Conservation (phyloP, 2,329 filamentous ascomycete genomes). For the Phaeosphaeria sp. region DNA sequence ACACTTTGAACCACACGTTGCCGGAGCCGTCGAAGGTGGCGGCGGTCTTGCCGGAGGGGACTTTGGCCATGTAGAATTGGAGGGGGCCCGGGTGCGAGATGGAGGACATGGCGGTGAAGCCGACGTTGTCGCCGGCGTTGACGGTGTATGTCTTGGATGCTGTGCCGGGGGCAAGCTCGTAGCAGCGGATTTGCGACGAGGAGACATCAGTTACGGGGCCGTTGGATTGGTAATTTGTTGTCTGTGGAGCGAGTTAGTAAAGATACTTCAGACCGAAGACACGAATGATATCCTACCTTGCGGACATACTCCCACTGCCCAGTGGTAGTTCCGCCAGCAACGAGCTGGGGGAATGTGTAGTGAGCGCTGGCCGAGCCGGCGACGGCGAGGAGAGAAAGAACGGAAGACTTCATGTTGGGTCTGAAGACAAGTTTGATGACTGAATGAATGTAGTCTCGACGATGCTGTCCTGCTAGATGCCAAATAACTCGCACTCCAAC, state of each 20-base stretch:
- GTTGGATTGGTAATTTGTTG: conserved; percentile 36
- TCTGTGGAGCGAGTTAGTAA: not conserved
- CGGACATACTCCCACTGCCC: conserved; percentile 45
- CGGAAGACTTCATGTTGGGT: conserved; percentile 38
- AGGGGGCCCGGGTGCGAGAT: conserved; percentile 45
- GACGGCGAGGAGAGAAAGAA: conserved; percentile 24
- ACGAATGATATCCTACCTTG: no score
- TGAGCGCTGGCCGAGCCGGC: conserved; percentile 36
- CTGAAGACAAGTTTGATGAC: not conserved
- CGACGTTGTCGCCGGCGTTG: conserved; percentile 37
- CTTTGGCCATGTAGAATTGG: conserved; percentile 49
- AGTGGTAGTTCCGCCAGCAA: conserved; percentile 28
- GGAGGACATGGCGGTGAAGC: conserved; percentile 35
- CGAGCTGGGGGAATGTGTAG: conserved; percentile 43
- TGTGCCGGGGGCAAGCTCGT: conserved; percentile 27
- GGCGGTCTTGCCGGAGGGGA: conserved; percentile 38
- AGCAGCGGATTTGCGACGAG: conserved; percentile 33
- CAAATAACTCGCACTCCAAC: not conserved
- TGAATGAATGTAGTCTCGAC: not conserved
- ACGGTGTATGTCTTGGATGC: conserved; percentile 10
- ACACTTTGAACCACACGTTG: conserved; percentile 46
- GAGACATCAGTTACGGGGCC: conserved; percentile 31
- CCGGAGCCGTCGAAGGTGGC: conserved; percentile 42
- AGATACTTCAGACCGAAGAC: no score
- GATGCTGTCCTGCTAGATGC: not conserved